Evolutionary conservation across 2,329 filamentous ascomycete genomes (phyloP).

Genomic region (Xylariaceae sp.): DNA sequence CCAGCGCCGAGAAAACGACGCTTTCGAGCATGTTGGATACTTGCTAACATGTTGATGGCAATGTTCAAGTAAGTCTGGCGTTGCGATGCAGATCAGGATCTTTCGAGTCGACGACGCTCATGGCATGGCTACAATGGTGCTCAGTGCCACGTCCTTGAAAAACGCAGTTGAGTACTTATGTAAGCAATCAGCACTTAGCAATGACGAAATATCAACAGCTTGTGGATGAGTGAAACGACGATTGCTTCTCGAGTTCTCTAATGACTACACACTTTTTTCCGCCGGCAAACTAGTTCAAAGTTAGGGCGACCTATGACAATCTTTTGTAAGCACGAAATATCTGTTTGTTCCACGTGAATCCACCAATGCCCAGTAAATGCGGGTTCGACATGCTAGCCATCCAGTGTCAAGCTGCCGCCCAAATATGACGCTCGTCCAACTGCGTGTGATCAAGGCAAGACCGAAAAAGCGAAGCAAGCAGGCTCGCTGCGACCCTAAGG

Average conservation of each 20-base stretch:
- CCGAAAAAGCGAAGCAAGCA: neutral
- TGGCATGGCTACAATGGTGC: too few relatives aligned
- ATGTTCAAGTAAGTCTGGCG: too few relatives aligned
- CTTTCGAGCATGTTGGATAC: constrained; percentile 62
- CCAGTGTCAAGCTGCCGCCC: constrained; percentile 3
- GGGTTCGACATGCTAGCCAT: neutral
- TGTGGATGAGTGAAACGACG: too few relatives aligned
- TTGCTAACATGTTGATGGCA: constrained; percentile 43
- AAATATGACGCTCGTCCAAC: neutral
- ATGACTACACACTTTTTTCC: too few relatives aligned
- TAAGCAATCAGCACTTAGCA: too few relatives aligned
- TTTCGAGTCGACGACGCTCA: too few relatives aligned
- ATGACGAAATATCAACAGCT: too few relatives aligned
- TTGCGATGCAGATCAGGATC: too few relatives aligned
- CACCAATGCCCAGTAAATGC: neutral
- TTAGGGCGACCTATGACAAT: constrained; percentile 16
- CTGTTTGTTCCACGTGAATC: neutral
- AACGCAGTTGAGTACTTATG: too few relatives aligned
- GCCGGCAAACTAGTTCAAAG: neutral
- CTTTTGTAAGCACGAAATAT: constrained; percentile 6
- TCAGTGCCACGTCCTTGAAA: too few relatives aligned
- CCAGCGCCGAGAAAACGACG: constrained; percentile 68
- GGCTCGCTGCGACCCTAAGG: neutral
- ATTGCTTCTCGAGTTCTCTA: too few relatives aligned
- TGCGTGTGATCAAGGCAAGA: neutral